These are phyloP conservation scores for Monilinia polystroma DNA, from an alignment of 2,329 filamentous ascomycete species.

Conservation along the genomic window DNA sequence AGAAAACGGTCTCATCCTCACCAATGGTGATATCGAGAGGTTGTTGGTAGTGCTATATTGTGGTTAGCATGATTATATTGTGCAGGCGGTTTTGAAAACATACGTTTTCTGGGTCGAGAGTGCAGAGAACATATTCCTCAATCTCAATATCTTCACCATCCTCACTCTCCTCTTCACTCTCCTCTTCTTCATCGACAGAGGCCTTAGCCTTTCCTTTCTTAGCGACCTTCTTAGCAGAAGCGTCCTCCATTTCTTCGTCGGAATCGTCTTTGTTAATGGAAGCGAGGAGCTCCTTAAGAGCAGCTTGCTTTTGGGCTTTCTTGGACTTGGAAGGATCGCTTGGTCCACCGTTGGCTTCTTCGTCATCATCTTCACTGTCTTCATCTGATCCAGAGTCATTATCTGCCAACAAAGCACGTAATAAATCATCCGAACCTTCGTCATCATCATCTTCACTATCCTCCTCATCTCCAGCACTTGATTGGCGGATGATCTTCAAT, in stretches of 20 bases:
- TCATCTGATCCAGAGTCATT: conserved; percentile 52
- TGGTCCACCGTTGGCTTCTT: conserved; percentile 82
- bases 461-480: conserved; percentile 58
- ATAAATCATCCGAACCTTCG: conserved; percentile 30
- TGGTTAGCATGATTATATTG: conserved; percentile 36
- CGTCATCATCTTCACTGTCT: conserved; percentile 59
- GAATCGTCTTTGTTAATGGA: conserved; percentile 59
- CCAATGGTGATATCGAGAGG: conserved; percentile 88
- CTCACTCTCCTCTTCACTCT: conserved; percentile 53
- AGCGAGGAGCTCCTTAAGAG: conserved; percentile 74
- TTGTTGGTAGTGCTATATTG: conserved; percentile 82
- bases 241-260: conserved; percentile 73
- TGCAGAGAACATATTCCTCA: conserved; percentile 93
- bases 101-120: conserved; percentile 90
- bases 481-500: conserved; percentile 82
- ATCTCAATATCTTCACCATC: conserved; percentile 65
- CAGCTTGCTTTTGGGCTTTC: conserved; percentile 77
- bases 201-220: conserved; percentile 72
- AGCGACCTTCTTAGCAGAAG: conserved; percentile 59
- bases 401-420: conserved; percentile 53
- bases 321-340: conserved; percentile 89
- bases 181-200: conserved; percentile 52
- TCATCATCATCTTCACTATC: conserved; percentile 61
- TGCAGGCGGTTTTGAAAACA: conserved; percentile 37
- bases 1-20: conserved; percentile 87